A percentile compares a stretch with the other conserved stretches of the same genome.
These are phyloP conservation scores for Taiozyma onychis DNA, from an alignment of 1,139 yeast species.

Conservation along the genomic window DNA sequence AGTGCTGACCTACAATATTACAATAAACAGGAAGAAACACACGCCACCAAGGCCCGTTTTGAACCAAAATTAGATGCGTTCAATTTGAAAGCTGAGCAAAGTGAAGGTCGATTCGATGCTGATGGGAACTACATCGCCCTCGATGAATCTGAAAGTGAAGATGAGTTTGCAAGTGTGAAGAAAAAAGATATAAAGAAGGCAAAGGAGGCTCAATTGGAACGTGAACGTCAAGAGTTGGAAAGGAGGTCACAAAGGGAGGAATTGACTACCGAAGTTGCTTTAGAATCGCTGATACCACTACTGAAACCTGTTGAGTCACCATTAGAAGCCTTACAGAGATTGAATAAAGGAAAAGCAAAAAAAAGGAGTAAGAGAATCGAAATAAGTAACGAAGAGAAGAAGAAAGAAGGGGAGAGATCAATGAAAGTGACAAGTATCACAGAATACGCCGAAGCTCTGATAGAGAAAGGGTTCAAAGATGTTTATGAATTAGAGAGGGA, in stretches of 20 bases:
- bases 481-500: slow-evolving; percentile 55
- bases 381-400: slow-evolving; percentile 14
- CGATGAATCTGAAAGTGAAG: slow-evolving; percentile 31
- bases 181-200: slow-evolving; percentile 45
- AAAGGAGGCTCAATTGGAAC: slow-evolving; percentile 33
- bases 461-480: slow-evolving; percentile 36
- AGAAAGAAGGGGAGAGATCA: slow-evolving; percentile 25
- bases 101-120: slow-evolving; percentile 56
- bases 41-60: neutral
- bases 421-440: slow-evolving; percentile 38
- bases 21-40: slow-evolving; percentile 9
- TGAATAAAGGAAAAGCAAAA: slow-evolving; percentile 30
- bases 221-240: slow-evolving; percentile 18
- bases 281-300: slow-evolving; percentile 34
- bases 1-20: slow-evolving; percentile 8
- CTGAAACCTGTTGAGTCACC: slow-evolving; percentile 63
- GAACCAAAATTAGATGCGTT: slow-evolving; percentile 58
- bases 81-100: slow-evolving; percentile 49
- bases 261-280: slow-evolving; percentile 24
- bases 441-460: slow-evolving; percentile 42
- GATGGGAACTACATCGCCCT: slow-evolving; percentile 55
- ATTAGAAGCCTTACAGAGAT: slow-evolving; percentile 51
- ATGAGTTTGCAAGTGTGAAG: slow-evolving; percentile 41
- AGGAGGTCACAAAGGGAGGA: slow-evolving; percentile 9
- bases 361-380: slow-evolving; percentile 10